Evolutionary conservation across 2,329 filamentous ascomycete genomes (phyloP), one percentile per base, ranked within the genome.

Genomic region (Aureobasidium sp.): DNA sequence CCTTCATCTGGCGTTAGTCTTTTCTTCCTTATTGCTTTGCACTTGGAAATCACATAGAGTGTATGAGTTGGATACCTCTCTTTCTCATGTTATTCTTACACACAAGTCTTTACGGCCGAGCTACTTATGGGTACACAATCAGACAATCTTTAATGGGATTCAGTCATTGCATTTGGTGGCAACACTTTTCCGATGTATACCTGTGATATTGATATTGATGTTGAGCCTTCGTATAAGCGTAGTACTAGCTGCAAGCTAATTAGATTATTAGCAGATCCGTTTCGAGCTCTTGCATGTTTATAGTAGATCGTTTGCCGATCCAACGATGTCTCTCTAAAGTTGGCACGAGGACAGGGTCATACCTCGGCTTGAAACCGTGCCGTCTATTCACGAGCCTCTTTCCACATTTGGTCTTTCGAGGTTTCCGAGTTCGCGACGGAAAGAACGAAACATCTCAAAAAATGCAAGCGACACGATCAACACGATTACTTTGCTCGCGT

Each of bases 381-480:
- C 7, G 15, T 8, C 38, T 45, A 45, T 43, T 61, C 58, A 61
- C 58, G 23, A 36, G 58, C 25, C 18, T 40, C 58, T 50, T 61
- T 61, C 58, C 58, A 61, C 45, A 50, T 50, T 48, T 23, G 58
- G 45, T 13, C 43, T 50, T 61, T 50, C 33, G 45, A 61, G 45
- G 45, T 48, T 50, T n/a, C 25, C 16, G 13, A 50, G 25, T 29
- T 58, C n/a, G 29, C 43, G 27, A 36, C 50, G 31, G 31, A 13
- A 53, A 33, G 31, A 53, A 53, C 20, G 31, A 53, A 15, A 27
- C 25, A 33, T 4, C 31, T 16, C 10, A 8, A 33, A 40, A 29
- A 38, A 61, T 61, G 58, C 58, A 23, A 27, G n/a, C 58, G n/a
- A 29, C 58, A 61, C 58, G 58, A 48, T 61, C 58, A 50, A 61